Base-by-base conservation (phyloP, 805 yeast species). In the Metschnikowia amazonensis region DNA sequence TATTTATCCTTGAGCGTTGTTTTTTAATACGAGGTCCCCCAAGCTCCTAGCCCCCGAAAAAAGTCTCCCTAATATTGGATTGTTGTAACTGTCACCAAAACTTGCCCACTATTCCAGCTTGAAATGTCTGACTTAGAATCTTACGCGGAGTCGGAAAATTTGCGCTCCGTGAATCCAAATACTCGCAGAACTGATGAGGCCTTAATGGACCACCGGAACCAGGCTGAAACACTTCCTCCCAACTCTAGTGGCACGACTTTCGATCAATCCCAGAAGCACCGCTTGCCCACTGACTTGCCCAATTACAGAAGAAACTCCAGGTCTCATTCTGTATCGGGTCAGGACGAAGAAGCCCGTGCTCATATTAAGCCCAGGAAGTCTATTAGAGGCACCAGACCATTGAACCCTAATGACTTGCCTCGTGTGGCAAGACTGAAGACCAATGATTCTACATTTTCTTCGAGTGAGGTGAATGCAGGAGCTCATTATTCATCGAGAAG, bases 321-420 rank as follows among this genome's bases (percentile, higher is more conserved):
- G 48, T 58, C 76, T 0, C 65, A 64, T 17, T 69, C 77, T 1
- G 61, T 74, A 45, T 63, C 75, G 39, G 80, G 74, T 28, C 77
- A 72, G 44, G 36, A 41, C 7, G 50, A 49, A 13, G 53, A 52
- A 3, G 36, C 49, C 6, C 35, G 43, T 46, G 48, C 39, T 21
- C 47, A 41, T 16, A 23, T 34, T 29, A 48, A 31, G 21, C 20
- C 47, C 6, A 24, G 55, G 43, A 43, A 34, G 20, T 36, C 51
- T 9, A 28, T 31, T 31, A 46, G 54, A 40, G 20, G 47, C 20
- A 42, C 28, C 45, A 27, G 55, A 50, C 10, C 48, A 49, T 3
- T 49, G 62, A 4, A 59, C 60, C 18, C 47, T 47, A 21, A 60
- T 29, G 69, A 63, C 33, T 43, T 58, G 38, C 62, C 60, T 6